Conservation (phyloP, 2,329 filamentous ascomycete genomes). For the Sarocladium kiliense region DNA sequence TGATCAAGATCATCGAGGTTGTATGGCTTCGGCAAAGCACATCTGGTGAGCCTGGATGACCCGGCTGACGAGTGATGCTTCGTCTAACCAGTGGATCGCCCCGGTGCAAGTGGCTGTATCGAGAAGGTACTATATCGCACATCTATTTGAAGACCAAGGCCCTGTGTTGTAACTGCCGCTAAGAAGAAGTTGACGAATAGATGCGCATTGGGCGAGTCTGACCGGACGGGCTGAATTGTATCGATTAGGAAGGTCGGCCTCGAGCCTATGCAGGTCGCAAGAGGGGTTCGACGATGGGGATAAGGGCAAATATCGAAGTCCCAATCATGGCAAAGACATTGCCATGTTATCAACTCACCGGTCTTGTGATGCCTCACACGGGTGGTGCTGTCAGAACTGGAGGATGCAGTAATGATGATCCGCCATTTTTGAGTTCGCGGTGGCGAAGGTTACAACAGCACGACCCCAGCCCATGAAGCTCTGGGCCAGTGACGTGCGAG, state of each 20-base stretch:
- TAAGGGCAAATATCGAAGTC: neutral
- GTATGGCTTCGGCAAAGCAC: too few relatives aligned
- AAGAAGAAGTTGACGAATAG: neutral
- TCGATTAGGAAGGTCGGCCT: slow-evolving; percentile 1
- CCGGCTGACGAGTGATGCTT: too few relatives aligned
- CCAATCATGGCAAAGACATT: neutral
- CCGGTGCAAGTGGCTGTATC: neutral
- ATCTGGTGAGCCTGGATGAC: too few relatives aligned
- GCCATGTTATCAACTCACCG: neutral
- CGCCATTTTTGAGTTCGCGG: neutral
- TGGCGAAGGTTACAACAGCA: neutral
- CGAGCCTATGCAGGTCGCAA: neutral
- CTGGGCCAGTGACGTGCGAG: neutral
- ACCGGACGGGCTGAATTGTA: neutral
- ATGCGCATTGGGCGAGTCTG: neutral
- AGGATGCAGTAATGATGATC: neutral
- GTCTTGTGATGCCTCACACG: neutral
- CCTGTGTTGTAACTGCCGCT: neutral
- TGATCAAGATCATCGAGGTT: neutral
- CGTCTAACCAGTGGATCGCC: neutral
- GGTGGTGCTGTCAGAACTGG: too few relatives aligned
- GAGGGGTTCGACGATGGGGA: neutral
- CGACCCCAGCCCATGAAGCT: neutral
- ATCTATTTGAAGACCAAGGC: neutral
- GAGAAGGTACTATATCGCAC: neutral